phyloP scores from a whole-genome alignment of 106 monocot species.

The Acorus calamus region DNA sequence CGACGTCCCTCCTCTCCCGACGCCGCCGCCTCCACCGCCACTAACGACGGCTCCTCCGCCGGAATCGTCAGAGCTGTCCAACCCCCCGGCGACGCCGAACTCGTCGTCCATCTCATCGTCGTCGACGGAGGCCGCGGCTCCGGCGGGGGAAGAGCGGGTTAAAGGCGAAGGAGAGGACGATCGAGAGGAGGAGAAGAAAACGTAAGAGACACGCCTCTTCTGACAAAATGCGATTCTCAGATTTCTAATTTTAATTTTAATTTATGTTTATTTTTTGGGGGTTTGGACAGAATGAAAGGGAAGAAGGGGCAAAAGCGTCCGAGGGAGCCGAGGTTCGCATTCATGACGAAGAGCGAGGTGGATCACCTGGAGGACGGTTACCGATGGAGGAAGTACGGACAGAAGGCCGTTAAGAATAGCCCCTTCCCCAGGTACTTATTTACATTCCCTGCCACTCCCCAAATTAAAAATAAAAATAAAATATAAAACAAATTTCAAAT shows the following conservation, averaged over 20 bases:
- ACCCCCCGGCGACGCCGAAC: conserved; percentile 33
- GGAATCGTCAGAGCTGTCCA: conserved; percentile 9
- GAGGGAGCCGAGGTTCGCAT: conserved; percentile 20
- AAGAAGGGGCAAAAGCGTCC: conserved; percentile 11
- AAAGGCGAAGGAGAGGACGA: conserved; percentile 12
- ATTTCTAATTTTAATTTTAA: not conserved
- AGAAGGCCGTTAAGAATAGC: conserved; percentile 31
- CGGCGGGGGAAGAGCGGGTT: conserved; percentile 1
- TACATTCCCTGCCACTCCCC: conserved; percentile 13
- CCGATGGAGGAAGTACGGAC: conserved; percentile 24
- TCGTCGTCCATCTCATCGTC: conserved; percentile 34
- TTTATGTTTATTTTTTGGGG: too few species aligned
- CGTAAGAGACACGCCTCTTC: not conserved
- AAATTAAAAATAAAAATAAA: not conserved
- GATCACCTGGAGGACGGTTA: conserved; percentile 25
- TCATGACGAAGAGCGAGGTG: conserved; percentile 25
- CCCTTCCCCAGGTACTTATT: conserved; percentile 27
- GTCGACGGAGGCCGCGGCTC: conserved; percentile 20
- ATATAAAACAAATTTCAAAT: not conserved
- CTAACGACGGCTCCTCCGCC: not conserved
- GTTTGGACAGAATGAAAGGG: not conserved
- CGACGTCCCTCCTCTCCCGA: not conserved
- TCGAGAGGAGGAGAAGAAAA: conserved; percentile 3
- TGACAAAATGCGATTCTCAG: not conserved
- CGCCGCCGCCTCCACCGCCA: not conserved